Conservation (phyloP, 1,284 basidiomycete genomes). For the Fistulina hepatica region DNA sequence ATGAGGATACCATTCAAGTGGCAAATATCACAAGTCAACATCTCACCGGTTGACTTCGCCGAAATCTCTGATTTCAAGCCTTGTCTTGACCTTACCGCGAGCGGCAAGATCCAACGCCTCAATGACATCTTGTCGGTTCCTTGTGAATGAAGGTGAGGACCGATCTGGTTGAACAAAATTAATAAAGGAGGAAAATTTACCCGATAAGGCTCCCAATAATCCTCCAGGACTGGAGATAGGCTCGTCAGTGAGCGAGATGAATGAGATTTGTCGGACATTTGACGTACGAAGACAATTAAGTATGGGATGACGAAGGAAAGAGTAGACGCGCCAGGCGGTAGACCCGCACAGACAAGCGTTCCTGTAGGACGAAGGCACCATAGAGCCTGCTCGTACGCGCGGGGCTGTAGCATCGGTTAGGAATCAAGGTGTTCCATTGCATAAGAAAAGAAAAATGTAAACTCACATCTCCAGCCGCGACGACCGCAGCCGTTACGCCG, state of each 20-base stretch:
- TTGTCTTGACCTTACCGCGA: slow-evolving; percentile 49
- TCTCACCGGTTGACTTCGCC: slow-evolving; percentile 37
- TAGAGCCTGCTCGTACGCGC: slow-evolving; percentile 55
- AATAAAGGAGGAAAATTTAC: slow-evolving; percentile 20
- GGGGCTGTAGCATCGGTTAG: slow-evolving; percentile 22
- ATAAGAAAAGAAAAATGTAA: not conserved
- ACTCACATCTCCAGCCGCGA: slow-evolving; percentile 37
- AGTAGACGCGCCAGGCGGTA: slow-evolving; percentile 33
- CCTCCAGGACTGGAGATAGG: slow-evolving; percentile 30
- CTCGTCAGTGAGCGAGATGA: not conserved
- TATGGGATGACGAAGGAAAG: slow-evolving; percentile 43
- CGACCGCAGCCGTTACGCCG: slow-evolving; percentile 57
- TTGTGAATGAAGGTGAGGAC: slow-evolving; percentile 15
- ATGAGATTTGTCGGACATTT: slow-evolving; percentile 27
- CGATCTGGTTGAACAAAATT: not conserved
- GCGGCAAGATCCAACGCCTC: slow-evolving; percentile 59
- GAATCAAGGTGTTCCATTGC: not conserved
- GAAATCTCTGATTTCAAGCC: slow-evolving; percentile 36
- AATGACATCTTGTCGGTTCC: slow-evolving; percentile 49
- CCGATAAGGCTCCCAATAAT: slow-evolving; percentile 56
- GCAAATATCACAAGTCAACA: not conserved
- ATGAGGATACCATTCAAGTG: slow-evolving; percentile 21
- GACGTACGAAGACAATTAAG: too few relatives aligned
- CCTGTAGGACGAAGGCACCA: slow-evolving; percentile 47
- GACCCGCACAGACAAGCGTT: slow-evolving; percentile 52